These are phyloP conservation scores for Mycena alexandri DNA, from an alignment of 768 basidiomycete genomes.

Conservation along the genomic window DNA sequence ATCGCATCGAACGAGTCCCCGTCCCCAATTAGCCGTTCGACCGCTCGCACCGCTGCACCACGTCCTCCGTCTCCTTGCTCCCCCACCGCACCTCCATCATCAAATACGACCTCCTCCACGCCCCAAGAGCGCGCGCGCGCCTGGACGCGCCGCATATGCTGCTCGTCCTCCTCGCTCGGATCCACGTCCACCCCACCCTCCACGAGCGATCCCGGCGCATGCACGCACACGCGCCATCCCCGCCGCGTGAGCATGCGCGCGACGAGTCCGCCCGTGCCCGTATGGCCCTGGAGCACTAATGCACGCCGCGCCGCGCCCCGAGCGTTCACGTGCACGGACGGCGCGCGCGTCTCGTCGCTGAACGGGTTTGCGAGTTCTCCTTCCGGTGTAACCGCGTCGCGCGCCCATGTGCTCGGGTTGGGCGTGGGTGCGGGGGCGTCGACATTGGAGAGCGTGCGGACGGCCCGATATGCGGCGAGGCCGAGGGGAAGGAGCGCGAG, in stretches of 20 bases:
- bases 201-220: slow-evolving; percentile 57
- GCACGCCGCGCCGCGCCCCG: slow-evolving; percentile 46
- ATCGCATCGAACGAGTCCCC: slow-evolving; percentile 82
- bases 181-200: slow-evolving; percentile 45
- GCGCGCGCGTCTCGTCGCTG: not conserved
- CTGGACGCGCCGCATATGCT: slow-evolving; percentile 61
- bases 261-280: slow-evolving; percentile 81
- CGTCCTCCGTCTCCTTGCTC: slow-evolving; percentile 54
- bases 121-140: slow-evolving; percentile 75
- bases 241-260: slow-evolving; percentile 79
- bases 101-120: slow-evolving; percentile 83
- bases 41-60: slow-evolving; percentile 62
- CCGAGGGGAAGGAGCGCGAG: slow-evolving; percentile 87
- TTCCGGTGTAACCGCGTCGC: slow-evolving; percentile 35
- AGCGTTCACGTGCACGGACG: not conserved
- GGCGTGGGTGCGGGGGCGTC: slow-evolving; percentile 44
- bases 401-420: not conserved
- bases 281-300: slow-evolving; percentile 80
- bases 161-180: slow-evolving; percentile 52
- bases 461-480: slow-evolving; percentile 84
- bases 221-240: slow-evolving; percentile 84
- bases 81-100: slow-evolving; percentile 56
- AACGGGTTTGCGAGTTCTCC: slow-evolving; percentile 7
- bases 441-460: slow-evolving; percentile 73
- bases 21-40: slow-evolving; percentile 64